Base-by-base conservation (phyloP, 805 yeast species). In the Isabelozyma pseudorhagii region DNA sequence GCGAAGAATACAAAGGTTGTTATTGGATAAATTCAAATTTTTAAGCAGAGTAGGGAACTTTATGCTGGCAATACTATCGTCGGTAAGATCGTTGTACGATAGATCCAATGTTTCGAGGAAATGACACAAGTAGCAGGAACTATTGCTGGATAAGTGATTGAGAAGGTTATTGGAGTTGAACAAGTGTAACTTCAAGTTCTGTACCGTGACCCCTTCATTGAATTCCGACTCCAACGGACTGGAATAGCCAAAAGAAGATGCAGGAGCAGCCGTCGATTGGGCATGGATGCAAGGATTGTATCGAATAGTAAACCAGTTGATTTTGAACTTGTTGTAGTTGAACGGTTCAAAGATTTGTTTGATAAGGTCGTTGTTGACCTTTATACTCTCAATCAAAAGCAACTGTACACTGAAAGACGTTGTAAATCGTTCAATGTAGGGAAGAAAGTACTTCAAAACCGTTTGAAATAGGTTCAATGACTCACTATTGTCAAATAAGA, bases 1-100 rank as follows among this genome's bases (percentile, higher is more conserved):
- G 46, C 51, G 52, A n/a, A 67, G 21, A 17, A 43, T 45, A 27
- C 52, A 47, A 13, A 67, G 40, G 38, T 46, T 55, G 47, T 68
- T 68, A 49, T 66, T 66, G 5, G 71, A 63, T n/a, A 67, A 51
- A 42, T 64, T 62, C 38, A 68, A 50, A 10, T 53, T 27, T 38
- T 48, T 46, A 29, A 68, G 45, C 21, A 50, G 43, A 0, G 47
- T 6, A 0, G 72, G 71, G 38, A 68, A 58, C 11, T 43, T 27
- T 5, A 66, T 42, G 11, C 39, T 13, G 4, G 56, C 31, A 15
- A 67, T 42, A 15, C 42, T 46, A 17, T 28, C 40, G 44, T 66
- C 67, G n/a, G 52, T 48, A 11, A 68, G 50, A 10, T 55, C 54
- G 42, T 66, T 68, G 51, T 49, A 68, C 3, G 71, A 66, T 39